These are phyloP conservation scores for Lentinula sp. DNA, from an alignment of 768 basidiomycete species.

Conservation along the genomic window DNA sequence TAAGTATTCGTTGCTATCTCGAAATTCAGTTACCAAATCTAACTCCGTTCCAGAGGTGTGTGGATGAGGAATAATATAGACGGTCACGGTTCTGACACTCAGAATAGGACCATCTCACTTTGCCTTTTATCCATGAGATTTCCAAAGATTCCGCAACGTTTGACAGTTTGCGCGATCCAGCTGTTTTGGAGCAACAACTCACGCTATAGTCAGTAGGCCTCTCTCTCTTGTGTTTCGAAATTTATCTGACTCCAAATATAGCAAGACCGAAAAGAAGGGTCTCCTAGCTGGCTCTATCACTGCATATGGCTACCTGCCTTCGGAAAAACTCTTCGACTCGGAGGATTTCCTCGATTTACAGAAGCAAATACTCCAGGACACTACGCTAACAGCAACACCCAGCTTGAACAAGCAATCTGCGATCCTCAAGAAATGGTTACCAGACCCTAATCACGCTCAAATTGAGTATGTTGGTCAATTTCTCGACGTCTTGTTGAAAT, in stretches of 20 bases:
- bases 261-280: slow-evolving; percentile 2
- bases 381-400: not conserved
- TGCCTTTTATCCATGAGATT: slow-evolving; percentile 7
- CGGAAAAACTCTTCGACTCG: slow-evolving; percentile 6
- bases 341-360: not conserved
- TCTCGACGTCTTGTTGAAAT: not conserved
- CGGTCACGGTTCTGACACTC: not conserved
- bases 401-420: not conserved
- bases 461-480: slow-evolving; percentile 12
- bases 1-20: not conserved
- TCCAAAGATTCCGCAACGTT: slow-evolving; percentile 8
- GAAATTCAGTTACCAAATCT: not conserved
- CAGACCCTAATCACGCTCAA: slow-evolving; percentile 6
- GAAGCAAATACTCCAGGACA: not conserved
- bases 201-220: not conserved
- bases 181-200: not conserved
- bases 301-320: slow-evolving; percentile 9
- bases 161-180: slow-evolving; percentile 10
- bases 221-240: not conserved
- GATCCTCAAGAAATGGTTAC: slow-evolving; percentile 6
- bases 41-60: not conserved
- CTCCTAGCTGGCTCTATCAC: slow-evolving; percentile 7
- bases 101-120: not conserved
- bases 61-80: not conserved
- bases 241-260: not conserved